These are phyloP conservation scores for Urtica urens DNA, from an alignment of 306 rosid genomes.

Conservation along the genomic window DNA sequence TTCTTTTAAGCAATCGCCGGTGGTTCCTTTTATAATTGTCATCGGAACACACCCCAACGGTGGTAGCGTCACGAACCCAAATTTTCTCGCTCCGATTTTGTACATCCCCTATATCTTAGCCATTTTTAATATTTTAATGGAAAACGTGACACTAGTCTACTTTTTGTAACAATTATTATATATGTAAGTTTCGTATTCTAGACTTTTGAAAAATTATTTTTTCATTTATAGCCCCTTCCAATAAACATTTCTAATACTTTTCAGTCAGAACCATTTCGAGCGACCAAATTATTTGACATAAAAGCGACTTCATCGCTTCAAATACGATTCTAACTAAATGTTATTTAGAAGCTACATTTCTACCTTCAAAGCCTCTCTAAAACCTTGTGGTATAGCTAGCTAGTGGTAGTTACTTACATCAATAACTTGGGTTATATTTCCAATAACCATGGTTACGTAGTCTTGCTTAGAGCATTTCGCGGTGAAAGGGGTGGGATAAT, in stretches of 20 bases:
- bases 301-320: too few relatives aligned
- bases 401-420: conserved; percentile 26
- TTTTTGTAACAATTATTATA: not conserved
- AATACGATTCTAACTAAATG: too few relatives aligned
- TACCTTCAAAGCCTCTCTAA: not conserved
- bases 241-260: too few relatives aligned
- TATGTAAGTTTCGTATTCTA: too few relatives aligned
- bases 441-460: conserved; percentile 25
- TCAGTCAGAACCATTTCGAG: too few relatives aligned
- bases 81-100: conserved; percentile 42
- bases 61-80: conserved; percentile 17
- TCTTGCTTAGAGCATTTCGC: conserved; percentile 13
- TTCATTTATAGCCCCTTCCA: not conserved
- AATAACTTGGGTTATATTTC: conserved; percentile 26
- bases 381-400: not conserved
- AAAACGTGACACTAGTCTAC: not conserved
- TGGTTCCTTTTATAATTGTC: conserved; percentile 1
- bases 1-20: conserved; percentile 19
- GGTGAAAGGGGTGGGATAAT: conserved; percentile 14
- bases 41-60: conserved; percentile 34
- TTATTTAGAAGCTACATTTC: not conserved
- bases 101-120: conserved; percentile 35
- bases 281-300: too few relatives aligned
- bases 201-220: too few relatives aligned
- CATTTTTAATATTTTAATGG: not conserved